A percentile compares a stretch with the other conserved stretches of the same genome.
phyloP scores from a whole-genome alignment of 1,284 basidiomycete species.

The Sporisorium exsertum region DNA sequence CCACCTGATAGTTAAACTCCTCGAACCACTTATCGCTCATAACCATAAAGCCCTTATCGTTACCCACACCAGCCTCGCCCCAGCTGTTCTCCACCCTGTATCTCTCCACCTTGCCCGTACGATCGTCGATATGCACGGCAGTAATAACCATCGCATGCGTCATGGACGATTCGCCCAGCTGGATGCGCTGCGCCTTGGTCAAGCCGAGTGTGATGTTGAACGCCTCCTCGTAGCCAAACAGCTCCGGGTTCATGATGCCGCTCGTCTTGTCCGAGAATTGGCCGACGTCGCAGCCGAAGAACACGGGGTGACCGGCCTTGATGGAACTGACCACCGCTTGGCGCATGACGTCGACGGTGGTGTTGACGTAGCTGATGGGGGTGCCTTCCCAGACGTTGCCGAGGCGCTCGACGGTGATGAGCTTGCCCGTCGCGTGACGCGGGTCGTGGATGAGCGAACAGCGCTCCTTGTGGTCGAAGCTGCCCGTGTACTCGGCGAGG shows the following conservation, averaged over 20 bases:
- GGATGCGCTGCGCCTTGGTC: conserved; percentile 86
- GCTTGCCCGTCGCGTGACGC: conserved; percentile 81
- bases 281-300: conserved; percentile 89
- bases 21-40: conserved; percentile 84
- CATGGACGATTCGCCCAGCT: conserved; percentile 85
- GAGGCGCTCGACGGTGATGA: conserved; percentile 92
- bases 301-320: conserved; percentile 89
- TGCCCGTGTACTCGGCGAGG: conserved; percentile 62
- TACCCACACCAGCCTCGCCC: conserved; percentile 78
- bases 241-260: conserved; percentile 82
- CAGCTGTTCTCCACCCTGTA: conserved; percentile 97
- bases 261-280: conserved; percentile 77
- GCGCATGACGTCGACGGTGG: conserved; percentile 83
- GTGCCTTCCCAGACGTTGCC: conserved; percentile 91
- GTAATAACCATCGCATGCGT: conserved; percentile 79
- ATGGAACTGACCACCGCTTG: conserved; percentile 76
- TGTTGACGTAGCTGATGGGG: conserved; percentile 87
- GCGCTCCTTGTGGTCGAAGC: conserved; percentile 76
- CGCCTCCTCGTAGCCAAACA: conserved; percentile 77
- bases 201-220: conserved; percentile 75
- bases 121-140: conserved; percentile 55
- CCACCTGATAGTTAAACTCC: conserved; percentile 73
- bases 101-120: conserved; percentile 79
- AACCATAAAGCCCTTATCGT: conserved; percentile 87
- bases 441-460: conserved; percentile 97